Conservation (phyloP, 805 yeast genomes). For the Wickerhamomyces bovis region DNA sequence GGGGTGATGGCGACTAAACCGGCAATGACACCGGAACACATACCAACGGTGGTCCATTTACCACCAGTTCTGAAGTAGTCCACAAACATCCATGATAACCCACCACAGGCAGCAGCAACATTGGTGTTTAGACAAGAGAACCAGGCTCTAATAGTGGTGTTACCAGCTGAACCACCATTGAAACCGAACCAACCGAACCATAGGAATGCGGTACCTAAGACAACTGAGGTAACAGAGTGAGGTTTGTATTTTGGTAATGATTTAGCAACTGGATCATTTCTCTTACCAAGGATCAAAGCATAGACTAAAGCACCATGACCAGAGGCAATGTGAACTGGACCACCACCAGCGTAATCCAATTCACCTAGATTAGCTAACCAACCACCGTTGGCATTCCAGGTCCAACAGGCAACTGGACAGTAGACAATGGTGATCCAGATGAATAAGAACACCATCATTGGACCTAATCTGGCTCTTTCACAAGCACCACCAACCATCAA, state of each 20-base stretch:
- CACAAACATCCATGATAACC: slow-evolving; percentile 88
- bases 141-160: slow-evolving; percentile 88
- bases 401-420: slow-evolving; percentile 95
- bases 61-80: slow-evolving; percentile 78
- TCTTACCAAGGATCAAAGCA: slow-evolving; percentile 86
- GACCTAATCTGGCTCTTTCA: slow-evolving; percentile 93
- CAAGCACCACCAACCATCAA: slow-evolving; percentile 97
- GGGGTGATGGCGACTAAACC: slow-evolving; percentile 96
- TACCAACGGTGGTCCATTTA: slow-evolving; percentile 89
- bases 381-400: slow-evolving; percentile 94
- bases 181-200: slow-evolving; percentile 99
- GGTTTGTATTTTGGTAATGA: slow-evolving; percentile 88
- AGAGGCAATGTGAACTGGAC: slow-evolving; percentile 93
- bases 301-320: slow-evolving; percentile 95
- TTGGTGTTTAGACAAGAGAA: slow-evolving; percentile 92
- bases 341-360: slow-evolving; percentile 97
- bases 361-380: slow-evolving; percentile 84
- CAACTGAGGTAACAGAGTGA: slow-evolving; percentile 85
- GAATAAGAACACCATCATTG: slow-evolving; percentile 93
- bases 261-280: slow-evolving; percentile 73
- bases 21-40: slow-evolving; percentile 89
- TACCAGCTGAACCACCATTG: slow-evolving; percentile 97
- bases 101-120: slow-evolving; percentile 90
- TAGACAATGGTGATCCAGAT: slow-evolving; percentile 94
- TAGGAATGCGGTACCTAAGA: slow-evolving; percentile 86